phyloP scores from a whole-genome alignment of 306 rosid genomes.

The Trifolium pratense region DNA sequence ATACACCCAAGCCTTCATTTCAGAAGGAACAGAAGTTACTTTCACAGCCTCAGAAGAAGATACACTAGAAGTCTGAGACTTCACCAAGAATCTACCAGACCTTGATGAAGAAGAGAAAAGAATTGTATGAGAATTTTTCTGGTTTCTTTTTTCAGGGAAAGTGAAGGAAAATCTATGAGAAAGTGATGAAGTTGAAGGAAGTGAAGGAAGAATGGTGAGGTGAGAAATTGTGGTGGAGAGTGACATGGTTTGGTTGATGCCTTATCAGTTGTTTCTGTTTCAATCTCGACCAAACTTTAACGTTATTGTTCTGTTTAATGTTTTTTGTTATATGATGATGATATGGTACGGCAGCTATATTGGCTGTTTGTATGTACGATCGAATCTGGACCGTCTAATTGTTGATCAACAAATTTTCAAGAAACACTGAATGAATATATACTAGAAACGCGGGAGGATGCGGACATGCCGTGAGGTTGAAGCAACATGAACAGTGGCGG shows the following conservation, averaged over 20 bases:
- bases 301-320: not conserved
- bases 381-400: too few species aligned
- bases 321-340: too few species aligned
- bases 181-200: conserved; percentile 39
- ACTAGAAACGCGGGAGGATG: too few species aligned
- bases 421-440: too few species aligned
- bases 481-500: too few species aligned
- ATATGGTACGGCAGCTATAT: too few species aligned
- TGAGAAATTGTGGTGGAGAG: conserved; percentile 60
- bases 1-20: conserved; percentile 96
- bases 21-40: conserved; percentile 54
- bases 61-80: conserved; percentile 52
- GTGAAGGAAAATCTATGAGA: conserved; percentile 44
- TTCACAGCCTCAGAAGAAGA: conserved; percentile 56
- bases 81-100: conserved; percentile 52
- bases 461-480: too few species aligned
- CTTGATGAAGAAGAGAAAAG: conserved; percentile 20
- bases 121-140: not conserved
- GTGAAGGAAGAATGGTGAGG: conserved; percentile 34
- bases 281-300: not conserved
- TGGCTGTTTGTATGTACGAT: too few species aligned
- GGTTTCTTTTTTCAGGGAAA: conserved; percentile 40
- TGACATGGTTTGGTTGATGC: conserved; percentile 47
- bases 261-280: conserved; percentile 50
- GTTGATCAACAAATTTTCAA: too few species aligned